phyloP scores from a whole-genome alignment of 1,284 basidiomycete species.

The Phenoliferia sp. region DNA sequence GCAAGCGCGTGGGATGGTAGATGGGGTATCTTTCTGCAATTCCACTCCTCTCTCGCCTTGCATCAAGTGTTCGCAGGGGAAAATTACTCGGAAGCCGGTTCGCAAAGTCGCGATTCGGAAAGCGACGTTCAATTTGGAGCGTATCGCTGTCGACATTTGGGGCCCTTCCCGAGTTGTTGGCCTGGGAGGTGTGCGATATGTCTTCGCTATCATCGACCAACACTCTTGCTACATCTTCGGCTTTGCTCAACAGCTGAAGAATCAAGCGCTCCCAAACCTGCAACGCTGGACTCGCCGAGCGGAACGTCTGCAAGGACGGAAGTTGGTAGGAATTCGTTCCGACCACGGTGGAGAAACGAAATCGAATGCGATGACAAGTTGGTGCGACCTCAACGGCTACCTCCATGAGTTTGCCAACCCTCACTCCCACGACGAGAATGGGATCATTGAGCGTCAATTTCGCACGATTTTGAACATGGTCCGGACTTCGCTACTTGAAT shows the following conservation, averaged over 20 bases:
- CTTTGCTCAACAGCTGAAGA: background rate
- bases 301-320: no score
- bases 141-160: background rate
- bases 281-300: background rate
- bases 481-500: background rate
- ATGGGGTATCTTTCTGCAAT: background rate
- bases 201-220: background rate
- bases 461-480: constrained; percentile 6
- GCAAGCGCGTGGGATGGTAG: background rate
- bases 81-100: background rate
- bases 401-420: constrained; percentile 1
- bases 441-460: constrained; percentile 7
- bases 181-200: background rate
- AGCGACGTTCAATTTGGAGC: background rate
- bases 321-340: no score
- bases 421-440: constrained; percentile 18
- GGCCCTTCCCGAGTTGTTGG: background rate
- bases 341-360: constrained; percentile 3
- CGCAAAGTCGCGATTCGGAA: background rate
- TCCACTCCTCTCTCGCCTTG: background rate
- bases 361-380: background rate
- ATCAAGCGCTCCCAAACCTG: background rate
- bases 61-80: background rate
- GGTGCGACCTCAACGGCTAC: constrained; percentile 3
- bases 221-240: background rate